Evolutionary conservation across 768 basidiomycete species (phyloP), one percentile per base, ranked within the genome.

Genomic region (Hortiboletus flavorubellus): DNA sequence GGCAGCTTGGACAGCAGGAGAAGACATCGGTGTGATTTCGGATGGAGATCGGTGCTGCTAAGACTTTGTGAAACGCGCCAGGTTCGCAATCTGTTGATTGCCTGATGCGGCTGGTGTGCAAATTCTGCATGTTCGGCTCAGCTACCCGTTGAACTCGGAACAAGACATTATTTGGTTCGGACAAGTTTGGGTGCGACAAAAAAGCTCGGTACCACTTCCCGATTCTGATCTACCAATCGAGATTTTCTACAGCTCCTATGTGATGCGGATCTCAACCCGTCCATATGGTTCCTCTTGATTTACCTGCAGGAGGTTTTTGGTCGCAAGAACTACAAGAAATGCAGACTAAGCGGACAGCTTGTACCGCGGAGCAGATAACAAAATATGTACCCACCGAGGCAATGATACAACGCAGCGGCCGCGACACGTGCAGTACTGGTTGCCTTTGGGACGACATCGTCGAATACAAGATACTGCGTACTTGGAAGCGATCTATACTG

Each of bases 321-420:
- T 92, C 11, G 82, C 80, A 44, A 93, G 79, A 50, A 89, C 91
- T 93, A 59, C 33, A 43, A 50, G 33, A 35, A 42, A 54, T 8
- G 34, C 26, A 30, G 18, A 34, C 41, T 53, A 26, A 46, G 31
- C 31, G 23, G n/a, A 21, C n/a, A n/a, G 37, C 34, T n/a, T 14
- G 34, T 23, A 44, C 12, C 10, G 7, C 31, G 2, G 16, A 29
- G 30, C 44, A 30, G 14, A 37, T 34, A 26, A 37, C 34, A 10
- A 18, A 15, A 16, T 47, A 16, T 14, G 16, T 34, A 68, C 78
- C 37, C 55, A 91, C 91, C 90, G 41, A 93, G 77, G 66, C 90
- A 91, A 60, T 93, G 89, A 68, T 93, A 91, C 68, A 93, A 86
- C 5, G 84, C 91, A 15, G 87, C 82, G 9, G 91, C 85, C 10